Base-by-base conservation (phyloP, 2,329 filamentous ascomycete species). In the Penicillium sp. region DNA sequence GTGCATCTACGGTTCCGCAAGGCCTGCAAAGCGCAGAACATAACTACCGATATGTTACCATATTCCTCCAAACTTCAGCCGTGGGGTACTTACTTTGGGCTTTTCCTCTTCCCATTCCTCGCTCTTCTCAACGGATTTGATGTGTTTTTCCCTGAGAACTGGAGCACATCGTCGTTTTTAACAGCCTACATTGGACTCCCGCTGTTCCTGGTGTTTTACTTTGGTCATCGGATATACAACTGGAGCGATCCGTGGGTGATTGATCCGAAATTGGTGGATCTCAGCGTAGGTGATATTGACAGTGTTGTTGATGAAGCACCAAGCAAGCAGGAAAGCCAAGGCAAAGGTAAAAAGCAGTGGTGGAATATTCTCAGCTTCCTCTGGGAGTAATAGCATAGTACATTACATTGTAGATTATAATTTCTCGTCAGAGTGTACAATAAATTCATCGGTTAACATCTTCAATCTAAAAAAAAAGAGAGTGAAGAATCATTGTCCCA, bases 41-140 rank as follows among this genome's bases (percentile, higher is more conserved):
- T 49, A 14, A 24, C 46, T 24, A 38, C 33, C 21, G 28, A 30
- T 30, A 30, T 30, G 28, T 11, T 49, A 6, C 30, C 47, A 3
- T 49, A 49, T n/a, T 38, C 30, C 14, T 53, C 51, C 20, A 53
- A 47, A 33, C 28, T 46, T 30, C 51, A 53, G 26, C 42, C 51
- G 1, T 47, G 51, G 51, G 51, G 26, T 5, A 46, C 51, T 20
- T 53, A 53, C 30, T 49, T 49, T 49, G 47, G 47, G 5, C 30
- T 49, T 38, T 33, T 81, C n/a, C 66, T 67, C 9, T 64, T 66
- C 1, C 66, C 84, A 20, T 80, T 90, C 52, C 77, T 91, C 16
- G 83, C 81, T 1, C 71, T 92, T 2, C 86, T 89, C 62, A 90
- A 90, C 64, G 89, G 88, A 1, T 92, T 91, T 72, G 81, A 85